Conservation (phyloP, 2,329 filamentous ascomycete species). For the Aspergillus eucalypticola region DNA sequence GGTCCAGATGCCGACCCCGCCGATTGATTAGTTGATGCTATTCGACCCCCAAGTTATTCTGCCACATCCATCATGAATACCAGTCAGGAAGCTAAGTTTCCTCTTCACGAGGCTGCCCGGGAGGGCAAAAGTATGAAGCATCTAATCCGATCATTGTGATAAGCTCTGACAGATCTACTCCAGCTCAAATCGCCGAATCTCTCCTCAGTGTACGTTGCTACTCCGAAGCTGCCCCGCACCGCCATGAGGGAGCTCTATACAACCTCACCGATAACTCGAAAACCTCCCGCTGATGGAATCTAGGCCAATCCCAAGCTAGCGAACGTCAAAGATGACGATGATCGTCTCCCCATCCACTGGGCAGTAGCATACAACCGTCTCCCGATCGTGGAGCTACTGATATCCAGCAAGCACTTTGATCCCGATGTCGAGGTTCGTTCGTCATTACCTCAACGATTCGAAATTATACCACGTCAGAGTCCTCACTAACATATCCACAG, state of each 20-base stretch:
- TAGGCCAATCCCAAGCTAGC: conserved; percentile 80
- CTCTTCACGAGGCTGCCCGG: conserved; percentile 82
- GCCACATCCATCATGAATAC: conserved; percentile 37
- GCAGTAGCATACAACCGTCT: conserved; percentile 79
- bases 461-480: too few species aligned
- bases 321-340: conserved; percentile 75
- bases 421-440: conserved; percentile 74
- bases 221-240: conserved; percentile 29
- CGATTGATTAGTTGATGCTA: conserved; percentile 4
- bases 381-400: conserved; percentile 71
- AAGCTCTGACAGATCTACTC: conserved; percentile 24
- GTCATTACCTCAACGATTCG: neutral
- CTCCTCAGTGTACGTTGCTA: conserved; percentile 62
- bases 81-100: conserved; percentile 64
- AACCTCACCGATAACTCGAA: neutral
- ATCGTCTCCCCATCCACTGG: conserved; percentile 91
- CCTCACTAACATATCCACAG: conserved; percentile 25
- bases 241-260: neutral
- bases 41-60: neutral
- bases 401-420: conserved; percentile 73
- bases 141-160: neutral
- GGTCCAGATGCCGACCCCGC: neutral
- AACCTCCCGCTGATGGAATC: neutral
- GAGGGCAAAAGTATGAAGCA: conserved; percentile 72
- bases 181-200: conserved; percentile 72